A percentile compares a stretch with the other conserved stretches of the same genome.
phyloP scores from a whole-genome alignment of 2,329 filamentous ascomycete species.

The Colletotrichum sp. region DNA sequence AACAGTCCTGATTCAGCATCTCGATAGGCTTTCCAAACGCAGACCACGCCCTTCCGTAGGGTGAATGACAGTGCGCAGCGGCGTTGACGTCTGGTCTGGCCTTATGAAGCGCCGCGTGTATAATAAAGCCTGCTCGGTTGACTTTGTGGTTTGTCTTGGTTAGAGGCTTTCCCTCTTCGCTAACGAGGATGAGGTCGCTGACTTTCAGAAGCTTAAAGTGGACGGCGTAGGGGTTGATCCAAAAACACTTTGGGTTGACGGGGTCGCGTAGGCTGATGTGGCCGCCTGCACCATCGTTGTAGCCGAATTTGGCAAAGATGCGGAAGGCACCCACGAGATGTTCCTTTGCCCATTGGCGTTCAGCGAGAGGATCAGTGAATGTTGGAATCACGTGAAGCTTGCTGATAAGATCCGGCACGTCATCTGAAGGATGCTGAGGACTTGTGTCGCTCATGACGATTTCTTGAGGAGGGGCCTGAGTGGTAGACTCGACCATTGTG shows the following conservation, averaged over 20 bases:
- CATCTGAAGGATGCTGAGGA: neutral
- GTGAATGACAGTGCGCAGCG: neutral
- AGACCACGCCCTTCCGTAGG: neutral
- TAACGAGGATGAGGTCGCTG: neutral
- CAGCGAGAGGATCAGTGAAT: neutral
- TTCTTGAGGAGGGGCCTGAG: neutral
- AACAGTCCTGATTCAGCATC: neutral
- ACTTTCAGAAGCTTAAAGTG: neutral
- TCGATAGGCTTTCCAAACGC: neutral
- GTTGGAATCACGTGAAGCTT: neutral
- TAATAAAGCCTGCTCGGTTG: neutral
- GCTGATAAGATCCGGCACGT: neutral
- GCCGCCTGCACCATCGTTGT: neutral
- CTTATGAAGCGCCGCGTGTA: neutral
- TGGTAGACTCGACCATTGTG: neutral
- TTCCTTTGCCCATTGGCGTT: neutral
- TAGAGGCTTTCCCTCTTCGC: neutral
- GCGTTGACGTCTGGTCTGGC: neutral
- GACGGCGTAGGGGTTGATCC: neutral
- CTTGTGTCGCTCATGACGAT: neutral
- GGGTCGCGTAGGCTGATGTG: neutral
- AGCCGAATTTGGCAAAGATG: neutral
- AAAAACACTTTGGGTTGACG: neutral
- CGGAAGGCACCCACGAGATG: neutral
- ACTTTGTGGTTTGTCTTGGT: neutral